Evolutionary conservation across 441 rosid genomes (phyloP).

Genomic region (Populus hybrid): DNA sequence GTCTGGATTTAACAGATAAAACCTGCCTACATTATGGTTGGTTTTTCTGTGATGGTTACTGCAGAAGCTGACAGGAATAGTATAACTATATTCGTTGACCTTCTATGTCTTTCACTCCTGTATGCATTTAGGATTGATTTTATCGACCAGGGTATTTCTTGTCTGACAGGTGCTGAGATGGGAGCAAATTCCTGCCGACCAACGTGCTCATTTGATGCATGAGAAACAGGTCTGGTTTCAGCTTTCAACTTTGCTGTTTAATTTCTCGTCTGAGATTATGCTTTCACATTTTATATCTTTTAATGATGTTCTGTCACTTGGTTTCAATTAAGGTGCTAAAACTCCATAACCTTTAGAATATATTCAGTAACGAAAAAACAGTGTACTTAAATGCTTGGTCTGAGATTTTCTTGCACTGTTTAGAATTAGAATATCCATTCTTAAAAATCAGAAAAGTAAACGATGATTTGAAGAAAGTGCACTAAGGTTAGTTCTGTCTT

Average conservation of each 20-base stretch:
- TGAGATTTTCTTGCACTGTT: background rate
- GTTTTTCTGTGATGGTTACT: background rate
- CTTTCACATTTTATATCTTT: background rate
- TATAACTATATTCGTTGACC: background rate
- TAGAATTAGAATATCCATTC: background rate
- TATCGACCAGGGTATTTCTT: background rate
- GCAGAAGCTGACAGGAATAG: background rate
- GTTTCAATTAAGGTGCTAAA: background rate
- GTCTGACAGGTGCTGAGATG: slow-evolving; percentile 63
- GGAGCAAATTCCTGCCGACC: slow-evolving; percentile 92
- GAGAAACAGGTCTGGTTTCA: slow-evolving; percentile 74
- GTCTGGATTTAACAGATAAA: background rate
- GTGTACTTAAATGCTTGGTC: background rate
- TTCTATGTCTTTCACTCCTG: background rate
- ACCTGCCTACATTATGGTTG: background rate
- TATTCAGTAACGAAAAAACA: background rate
- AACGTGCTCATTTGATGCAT: slow-evolving; percentile 74
- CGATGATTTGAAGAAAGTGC: background rate
- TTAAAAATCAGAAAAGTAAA: background rate
- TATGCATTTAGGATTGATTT: background rate
- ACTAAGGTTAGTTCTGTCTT: background rate
- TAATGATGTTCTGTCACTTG: background rate
- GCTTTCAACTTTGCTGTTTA: slow-evolving; percentile 1
- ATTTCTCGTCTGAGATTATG: background rate
- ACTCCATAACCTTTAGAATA: background rate